Evolutionary conservation across 2,329 filamentous ascomycete genomes (phyloP), one percentile per base, ranked within the genome.

Genomic region (Claviceps maximensis): DNA sequence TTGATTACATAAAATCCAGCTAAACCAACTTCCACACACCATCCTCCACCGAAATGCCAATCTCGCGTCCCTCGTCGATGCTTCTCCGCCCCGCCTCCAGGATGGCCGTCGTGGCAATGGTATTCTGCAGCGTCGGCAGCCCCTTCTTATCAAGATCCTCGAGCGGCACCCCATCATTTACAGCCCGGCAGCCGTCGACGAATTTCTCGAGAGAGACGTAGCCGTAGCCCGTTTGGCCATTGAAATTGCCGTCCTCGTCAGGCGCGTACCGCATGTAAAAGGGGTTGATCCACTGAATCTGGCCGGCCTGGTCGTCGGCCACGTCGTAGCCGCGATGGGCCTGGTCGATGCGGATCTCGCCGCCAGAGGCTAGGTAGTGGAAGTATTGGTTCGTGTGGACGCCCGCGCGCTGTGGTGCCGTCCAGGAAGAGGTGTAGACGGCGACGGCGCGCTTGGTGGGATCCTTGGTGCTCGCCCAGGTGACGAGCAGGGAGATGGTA

Each of bases 311-410:
- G 66, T 96, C 90, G 58, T 89, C 86, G n/a, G 90, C 89, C 12
- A 96, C 86, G 63, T 96, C 89, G 71, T 96, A 96, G 48, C 90
- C 90, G 52, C 90, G 81, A 76, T 95, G 94, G 46, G 89, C 90
- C 72, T 96, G 91, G 73, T 96, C 88, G 62, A 95, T 80, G 55
- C 87, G 82, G 61, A 96, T 82, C 72, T 96, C 90, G 58, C 90
- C 90, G 53, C 84, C 80, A 55, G 80, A 79, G 3, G 81, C 90
- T 72, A 96, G 84, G 72, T 93, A 95, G 71, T 96, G 90, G 75
- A 96, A 96, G 72, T 95, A 93, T 72, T 96, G 90, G 68, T 95
- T 95, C 1, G 86, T 91, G 71, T 96, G 91, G n/a, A 96, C 89
- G 49, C 91, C 90, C 0, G 90, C 90, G 63, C 84, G 87, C 67